Evolutionary conservation across 1,139 yeast species (phyloP).

Genomic region (Pichia inconspicua): DNA sequence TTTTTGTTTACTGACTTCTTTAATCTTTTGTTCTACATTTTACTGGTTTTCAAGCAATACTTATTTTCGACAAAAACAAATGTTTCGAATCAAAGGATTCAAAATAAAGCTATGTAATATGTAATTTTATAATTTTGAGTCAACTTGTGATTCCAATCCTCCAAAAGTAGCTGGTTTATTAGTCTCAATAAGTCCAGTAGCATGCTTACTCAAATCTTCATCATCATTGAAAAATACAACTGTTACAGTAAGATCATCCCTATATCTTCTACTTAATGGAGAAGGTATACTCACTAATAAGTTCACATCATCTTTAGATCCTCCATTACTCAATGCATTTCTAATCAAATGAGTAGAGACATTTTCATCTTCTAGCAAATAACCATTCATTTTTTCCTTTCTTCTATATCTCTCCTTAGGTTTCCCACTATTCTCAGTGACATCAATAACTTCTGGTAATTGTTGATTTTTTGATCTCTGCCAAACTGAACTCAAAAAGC

Average conservation of each 20-base stretch:
- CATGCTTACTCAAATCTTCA: conserved; percentile 36
- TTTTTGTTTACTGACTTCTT: background rate
- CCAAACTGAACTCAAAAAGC: conserved; percentile 32
- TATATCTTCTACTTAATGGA: conserved; percentile 82
- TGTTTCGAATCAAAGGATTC: background rate
- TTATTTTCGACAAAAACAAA: background rate
- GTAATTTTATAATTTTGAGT: conserved; percentile 33
- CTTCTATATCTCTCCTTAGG: conserved; percentile 54
- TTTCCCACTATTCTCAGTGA: conserved; percentile 47
- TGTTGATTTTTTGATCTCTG: conserved; percentile 39
- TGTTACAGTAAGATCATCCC: conserved; percentile 94
- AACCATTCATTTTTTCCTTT: conserved; percentile 34
- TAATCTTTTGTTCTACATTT: background rate
- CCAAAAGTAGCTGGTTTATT: conserved; percentile 49
- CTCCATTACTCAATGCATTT: conserved; percentile 87
- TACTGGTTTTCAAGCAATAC: background rate
- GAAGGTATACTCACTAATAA: conserved; percentile 90
- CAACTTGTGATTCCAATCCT: conserved; percentile 40
- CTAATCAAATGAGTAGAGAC: conserved; percentile 90
- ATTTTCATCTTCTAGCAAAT: conserved; percentile 69
- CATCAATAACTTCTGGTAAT: conserved; percentile 56
- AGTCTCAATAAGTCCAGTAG: conserved; percentile 44
- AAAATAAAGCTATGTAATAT: too few species aligned
- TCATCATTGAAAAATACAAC: conserved; percentile 77
- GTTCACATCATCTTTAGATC: conserved; percentile 76